Percentiles rank a stretch among this genome's conserved stretches.
phyloP scores from a whole-genome alignment of 1,139 yeast species.

The Zygosaccharomyces sapae region DNA sequence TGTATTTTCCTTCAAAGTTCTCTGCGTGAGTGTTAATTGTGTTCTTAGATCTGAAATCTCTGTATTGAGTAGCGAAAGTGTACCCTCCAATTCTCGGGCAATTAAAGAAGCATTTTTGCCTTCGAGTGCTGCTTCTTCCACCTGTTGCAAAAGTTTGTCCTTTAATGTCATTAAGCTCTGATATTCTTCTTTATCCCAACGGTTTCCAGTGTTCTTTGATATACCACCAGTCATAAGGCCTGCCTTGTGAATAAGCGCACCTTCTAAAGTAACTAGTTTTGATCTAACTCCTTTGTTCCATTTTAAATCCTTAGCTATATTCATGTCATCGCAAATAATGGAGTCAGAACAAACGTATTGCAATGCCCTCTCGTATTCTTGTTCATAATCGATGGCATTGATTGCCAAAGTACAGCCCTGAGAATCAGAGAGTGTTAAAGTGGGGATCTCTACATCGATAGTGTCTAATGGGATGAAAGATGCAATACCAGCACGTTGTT shows the following conservation, averaged over 20 bases:
- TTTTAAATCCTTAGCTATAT: slow-evolving; percentile 64
- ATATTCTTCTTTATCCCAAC: slow-evolving; percentile 77
- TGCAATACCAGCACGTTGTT: slow-evolving; percentile 79
- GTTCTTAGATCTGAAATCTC: slow-evolving; percentile 50
- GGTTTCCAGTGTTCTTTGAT: slow-evolving; percentile 40
- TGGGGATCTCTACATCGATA: slow-evolving; percentile 53
- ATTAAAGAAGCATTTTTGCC: slow-evolving; percentile 51
- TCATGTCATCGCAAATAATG: slow-evolving; percentile 69
- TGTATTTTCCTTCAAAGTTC: slow-evolving; percentile 51
- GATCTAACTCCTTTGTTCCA: slow-evolving; percentile 62
- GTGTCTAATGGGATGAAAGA: slow-evolving; percentile 87
- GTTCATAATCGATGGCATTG: slow-evolving; percentile 71
- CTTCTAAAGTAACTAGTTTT: slow-evolving; percentile 77
- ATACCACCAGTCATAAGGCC: slow-evolving; percentile 93
- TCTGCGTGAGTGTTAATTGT: slow-evolving; percentile 46
- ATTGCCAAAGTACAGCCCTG: slow-evolving; percentile 40
- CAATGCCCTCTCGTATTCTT: slow-evolving; percentile 69
- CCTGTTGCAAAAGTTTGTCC: slow-evolving; percentile 54
- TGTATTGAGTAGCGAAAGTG: slow-evolving; percentile 49
- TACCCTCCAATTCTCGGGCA: slow-evolving; percentile 59
- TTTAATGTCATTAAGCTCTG: slow-evolving; percentile 54
- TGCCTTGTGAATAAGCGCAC: slow-evolving; percentile 76
- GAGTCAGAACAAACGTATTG: slow-evolving; percentile 79
- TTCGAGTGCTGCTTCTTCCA: slow-evolving; percentile 47
- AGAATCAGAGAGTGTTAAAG: slow-evolving; percentile 24